phyloP scores from a whole-genome alignment of 2,329 filamentous ascomycete species.

The Neopestalotiopsis sp. region DNA sequence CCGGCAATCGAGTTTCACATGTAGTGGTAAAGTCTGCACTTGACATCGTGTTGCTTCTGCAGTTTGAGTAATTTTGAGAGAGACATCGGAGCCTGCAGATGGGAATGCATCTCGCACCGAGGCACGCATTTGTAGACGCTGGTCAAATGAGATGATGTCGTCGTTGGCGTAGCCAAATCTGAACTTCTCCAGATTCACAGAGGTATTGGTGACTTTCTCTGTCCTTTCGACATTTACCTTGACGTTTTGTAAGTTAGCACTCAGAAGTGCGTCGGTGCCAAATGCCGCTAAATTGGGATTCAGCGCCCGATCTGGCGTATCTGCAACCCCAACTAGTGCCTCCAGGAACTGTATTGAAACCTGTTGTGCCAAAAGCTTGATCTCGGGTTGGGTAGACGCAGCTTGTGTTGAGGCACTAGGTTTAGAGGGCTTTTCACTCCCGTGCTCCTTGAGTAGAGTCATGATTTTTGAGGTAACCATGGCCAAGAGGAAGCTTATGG shows the following conservation, averaged over 20 bases:
- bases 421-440: constrained; percentile 20
- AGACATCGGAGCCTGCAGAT: constrained; percentile 61
- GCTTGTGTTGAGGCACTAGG: constrained; percentile 20
- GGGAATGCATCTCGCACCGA: constrained; percentile 65
- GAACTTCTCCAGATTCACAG: constrained; percentile 60
- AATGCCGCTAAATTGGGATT: constrained; percentile 46
- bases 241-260: constrained; percentile 52
- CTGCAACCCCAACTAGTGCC: constrained; percentile 55
- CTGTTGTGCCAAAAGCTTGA: constrained; percentile 52
- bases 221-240: constrained; percentile 35
- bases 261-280: constrained; percentile 57
- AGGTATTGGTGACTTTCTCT: constrained; percentile 37
- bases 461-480: constrained; percentile 56
- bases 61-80: constrained; percentile 55
- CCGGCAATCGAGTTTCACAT: constrained; percentile 77
- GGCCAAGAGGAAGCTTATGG: constrained; percentile 58
- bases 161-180: constrained; percentile 66
- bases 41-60: constrained; percentile 57
- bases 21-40: constrained; percentile 77
- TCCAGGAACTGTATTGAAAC: constrained; percentile 63
- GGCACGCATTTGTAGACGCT: constrained; percentile 59
- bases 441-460: constrained; percentile 44
- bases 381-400: constrained; percentile 36
- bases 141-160: constrained; percentile 68
- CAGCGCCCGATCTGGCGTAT: constrained; percentile 52